These are phyloP conservation scores for Claviceps sp. DNA, from an alignment of 2,329 filamentous ascomycete species.

Conservation along the genomic window DNA sequence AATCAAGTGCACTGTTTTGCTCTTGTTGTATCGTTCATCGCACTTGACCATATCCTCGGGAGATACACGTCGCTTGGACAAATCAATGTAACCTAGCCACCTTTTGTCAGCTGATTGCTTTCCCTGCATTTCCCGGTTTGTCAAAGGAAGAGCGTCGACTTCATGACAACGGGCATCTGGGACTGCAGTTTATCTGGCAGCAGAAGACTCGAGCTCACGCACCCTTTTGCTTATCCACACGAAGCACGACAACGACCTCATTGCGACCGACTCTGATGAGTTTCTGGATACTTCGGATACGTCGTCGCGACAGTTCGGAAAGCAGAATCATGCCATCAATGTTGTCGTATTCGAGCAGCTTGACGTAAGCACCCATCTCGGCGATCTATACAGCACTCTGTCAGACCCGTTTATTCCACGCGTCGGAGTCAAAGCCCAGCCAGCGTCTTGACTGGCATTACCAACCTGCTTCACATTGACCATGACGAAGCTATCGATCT, in stretches of 20 bases:
- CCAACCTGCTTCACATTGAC: conserved; percentile 95
- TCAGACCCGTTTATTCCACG: conserved; percentile 1
- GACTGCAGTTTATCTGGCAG: too few species aligned
- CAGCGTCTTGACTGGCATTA: conserved; percentile 29
- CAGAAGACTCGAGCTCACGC: conserved; percentile 14
- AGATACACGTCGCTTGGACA: conserved; percentile 95
- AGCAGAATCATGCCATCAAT: conserved; percentile 99
- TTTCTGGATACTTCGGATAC: conserved; percentile 98
- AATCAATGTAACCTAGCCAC: conserved; percentile 70
- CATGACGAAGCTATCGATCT: conserved; percentile 99
- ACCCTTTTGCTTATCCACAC: conserved; percentile 99
- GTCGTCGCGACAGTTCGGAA: conserved; percentile 90
- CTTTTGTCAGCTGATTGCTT: conserved; percentile 10
- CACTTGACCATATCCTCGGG: conserved; percentile 97
- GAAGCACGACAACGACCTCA: conserved; percentile 94
- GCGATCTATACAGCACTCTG: conserved; percentile 53
- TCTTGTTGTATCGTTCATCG: conserved; percentile 99
- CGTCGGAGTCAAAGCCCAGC: not conserved
- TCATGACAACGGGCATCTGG: too few species aligned
- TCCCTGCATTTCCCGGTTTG: conserved; percentile 1
- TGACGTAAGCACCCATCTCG: conserved; percentile 99
- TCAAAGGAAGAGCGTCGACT: not conserved
- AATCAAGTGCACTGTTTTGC: conserved; percentile 98
- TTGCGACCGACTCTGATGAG: conserved; percentile 96
- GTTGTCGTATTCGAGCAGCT: conserved; percentile 98